These are phyloP conservation scores for Hymenoscyphus infarciens DNA, from an alignment of 2,329 filamentous ascomycete genomes.

Conservation along the genomic window DNA sequence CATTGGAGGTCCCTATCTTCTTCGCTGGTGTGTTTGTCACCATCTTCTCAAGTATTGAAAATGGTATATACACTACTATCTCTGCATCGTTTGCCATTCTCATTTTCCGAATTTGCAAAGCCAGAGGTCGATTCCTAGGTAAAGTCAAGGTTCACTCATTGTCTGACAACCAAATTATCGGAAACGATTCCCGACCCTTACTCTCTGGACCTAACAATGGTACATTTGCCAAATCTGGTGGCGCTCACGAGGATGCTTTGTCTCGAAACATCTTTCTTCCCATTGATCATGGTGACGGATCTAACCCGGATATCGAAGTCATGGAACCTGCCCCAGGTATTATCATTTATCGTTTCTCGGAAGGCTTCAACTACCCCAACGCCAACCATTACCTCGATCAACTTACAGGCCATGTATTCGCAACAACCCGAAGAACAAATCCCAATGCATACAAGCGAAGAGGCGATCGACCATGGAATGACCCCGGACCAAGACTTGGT, in stretches of 20 bases:
- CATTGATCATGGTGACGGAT: constrained; percentile 81
- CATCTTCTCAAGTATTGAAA: constrained; percentile 83
- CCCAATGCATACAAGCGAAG: constrained; percentile 58
- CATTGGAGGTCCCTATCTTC: constrained; percentile 87
- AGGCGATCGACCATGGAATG: constrained; percentile 91
- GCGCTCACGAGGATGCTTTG: constrained; percentile 41
- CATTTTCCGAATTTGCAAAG: constrained; percentile 78
- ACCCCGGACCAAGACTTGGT: constrained; percentile 68
- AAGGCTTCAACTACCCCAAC: constrained; percentile 96
- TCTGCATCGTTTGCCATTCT: constrained; percentile 72
- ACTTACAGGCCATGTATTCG: constrained; percentile 64
- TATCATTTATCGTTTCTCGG: constrained; percentile 92
- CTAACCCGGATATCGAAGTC: constrained; percentile 79
- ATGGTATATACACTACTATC: constrained; percentile 88
- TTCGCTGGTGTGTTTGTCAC: constrained; percentile 89
- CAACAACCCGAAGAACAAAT: constrained; percentile 73
- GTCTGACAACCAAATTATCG: constrained; percentile 68
- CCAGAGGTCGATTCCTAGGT: constrained; percentile 80
- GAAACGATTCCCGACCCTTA: constrained; percentile 50
- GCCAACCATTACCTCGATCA: constrained; percentile 84
- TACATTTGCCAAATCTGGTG: constrained; percentile 33
- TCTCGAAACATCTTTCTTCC: constrained; percentile 82
- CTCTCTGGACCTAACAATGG: constrained; percentile 50
- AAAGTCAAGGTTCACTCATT: constrained; percentile 81
- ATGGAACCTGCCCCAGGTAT: constrained; percentile 83